phyloP scores from a whole-genome alignment of 2,329 filamentous ascomycete species.

The Dactylellina haptotyla region DNA sequence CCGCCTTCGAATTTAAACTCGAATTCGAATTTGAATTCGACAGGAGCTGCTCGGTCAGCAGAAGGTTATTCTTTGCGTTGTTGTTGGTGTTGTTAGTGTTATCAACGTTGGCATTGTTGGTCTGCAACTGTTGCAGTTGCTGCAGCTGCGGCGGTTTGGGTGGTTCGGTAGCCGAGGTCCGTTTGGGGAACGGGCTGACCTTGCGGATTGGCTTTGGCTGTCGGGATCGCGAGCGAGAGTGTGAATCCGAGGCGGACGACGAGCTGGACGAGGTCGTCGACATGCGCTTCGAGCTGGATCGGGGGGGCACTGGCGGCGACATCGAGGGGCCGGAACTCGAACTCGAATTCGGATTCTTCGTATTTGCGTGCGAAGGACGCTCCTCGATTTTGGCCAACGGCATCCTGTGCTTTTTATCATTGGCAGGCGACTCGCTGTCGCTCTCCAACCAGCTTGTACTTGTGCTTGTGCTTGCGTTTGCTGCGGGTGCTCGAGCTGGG shows the following conservation, averaged over 20 bases:
- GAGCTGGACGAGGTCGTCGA: too few species aligned
- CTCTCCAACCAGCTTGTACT: conserved; percentile 45
- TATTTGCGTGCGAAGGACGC: not conserved
- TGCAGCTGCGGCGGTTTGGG: conserved; percentile 13
- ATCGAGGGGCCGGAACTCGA: not conserved
- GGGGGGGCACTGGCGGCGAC: not conserved
- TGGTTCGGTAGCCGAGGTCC: not conserved
- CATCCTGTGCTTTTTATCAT: not conserved
- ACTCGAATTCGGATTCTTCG: not conserved
- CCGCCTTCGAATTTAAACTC: too few species aligned
- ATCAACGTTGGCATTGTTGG: too few species aligned
- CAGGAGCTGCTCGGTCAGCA: not conserved
- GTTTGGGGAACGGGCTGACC: conserved; percentile 16
- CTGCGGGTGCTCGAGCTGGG: not conserved
- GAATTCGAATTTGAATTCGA: too few species aligned
- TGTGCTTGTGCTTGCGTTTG: conserved; percentile 1
- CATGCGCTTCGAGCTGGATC: not conserved
- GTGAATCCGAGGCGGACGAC: not conserved
- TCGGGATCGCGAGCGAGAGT: not conserved
- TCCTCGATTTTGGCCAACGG: conserved; percentile 27
- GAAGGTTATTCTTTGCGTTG: not conserved
- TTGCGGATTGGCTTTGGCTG: conserved; percentile 30
- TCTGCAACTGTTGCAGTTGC: conserved; percentile 1
- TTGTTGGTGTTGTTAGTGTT: conserved; percentile 15
- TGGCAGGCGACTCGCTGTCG: conserved; percentile 35